A percentile compares a stretch with the other conserved stretches of the same genome.
phyloP scores from a whole-genome alignment of 176 grass and related monocot species.

The Oryza meyeriana region DNA sequence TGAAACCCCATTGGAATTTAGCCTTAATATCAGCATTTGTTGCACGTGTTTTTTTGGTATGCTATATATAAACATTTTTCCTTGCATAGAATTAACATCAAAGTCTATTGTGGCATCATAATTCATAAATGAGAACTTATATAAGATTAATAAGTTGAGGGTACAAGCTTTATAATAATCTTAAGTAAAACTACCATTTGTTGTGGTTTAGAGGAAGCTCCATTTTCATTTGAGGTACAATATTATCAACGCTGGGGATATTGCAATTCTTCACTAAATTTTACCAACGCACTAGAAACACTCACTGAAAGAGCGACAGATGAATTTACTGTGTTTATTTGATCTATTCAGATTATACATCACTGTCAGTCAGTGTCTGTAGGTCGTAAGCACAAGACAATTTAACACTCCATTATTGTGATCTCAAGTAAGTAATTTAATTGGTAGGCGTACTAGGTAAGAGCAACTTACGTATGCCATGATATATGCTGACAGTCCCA shows the following conservation, averaged over 20 bases:
- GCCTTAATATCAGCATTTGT: background rate
- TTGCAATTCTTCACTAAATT: background rate
- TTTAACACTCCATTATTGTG: background rate
- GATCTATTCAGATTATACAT: background rate
- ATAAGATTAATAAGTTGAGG: background rate
- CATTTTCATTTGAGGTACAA: background rate
- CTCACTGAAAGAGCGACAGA: background rate
- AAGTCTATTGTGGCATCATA: too few relatives aligned
- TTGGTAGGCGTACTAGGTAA: background rate
- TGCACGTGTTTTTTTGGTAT: background rate
- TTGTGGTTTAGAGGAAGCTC: background rate
- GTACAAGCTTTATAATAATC: background rate
- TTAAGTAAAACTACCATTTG: background rate
- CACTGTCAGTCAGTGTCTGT: background rate
- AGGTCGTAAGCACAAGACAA: background rate
- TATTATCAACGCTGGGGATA: background rate
- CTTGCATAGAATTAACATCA: background rate
- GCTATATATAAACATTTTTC: background rate
- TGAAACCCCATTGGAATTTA: too few relatives aligned
- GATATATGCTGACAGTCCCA: background rate
- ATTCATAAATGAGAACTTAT: background rate
- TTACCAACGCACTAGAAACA: background rate
- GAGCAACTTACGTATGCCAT: slow-evolving; percentile 6
- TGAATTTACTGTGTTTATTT: background rate
- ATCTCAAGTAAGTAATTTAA: background rate